Conservation (phyloP, 163 green algal species). For the Chlamydomonas reinhardtii region DNA sequence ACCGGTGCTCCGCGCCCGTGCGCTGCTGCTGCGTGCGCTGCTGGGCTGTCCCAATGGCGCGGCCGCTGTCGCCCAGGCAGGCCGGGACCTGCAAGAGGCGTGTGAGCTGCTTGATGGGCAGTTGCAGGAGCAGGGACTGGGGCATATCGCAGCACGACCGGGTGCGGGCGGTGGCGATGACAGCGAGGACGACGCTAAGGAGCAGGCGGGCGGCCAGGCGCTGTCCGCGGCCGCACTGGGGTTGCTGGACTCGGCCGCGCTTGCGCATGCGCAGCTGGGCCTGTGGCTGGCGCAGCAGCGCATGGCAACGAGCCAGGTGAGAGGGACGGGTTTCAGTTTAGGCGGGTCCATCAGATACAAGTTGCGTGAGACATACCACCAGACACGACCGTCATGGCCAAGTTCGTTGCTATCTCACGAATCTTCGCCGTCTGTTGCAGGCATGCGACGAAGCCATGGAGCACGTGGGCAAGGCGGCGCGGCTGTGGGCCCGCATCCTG, state of each 20-base stretch:
- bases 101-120: constrained; percentile 12
- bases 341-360: background rate
- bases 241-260: constrained; percentile 17
- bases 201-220: too few species aligned
- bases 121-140: background rate
- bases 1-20: background rate
- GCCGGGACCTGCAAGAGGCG: background rate
- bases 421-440: background rate
- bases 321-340: background rate
- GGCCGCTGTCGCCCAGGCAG: background rate
- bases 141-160: too few species aligned
- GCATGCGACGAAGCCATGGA: background rate
- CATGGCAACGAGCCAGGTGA: background rate
- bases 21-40: constrained; percentile 12
- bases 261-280: constrained; percentile 22
- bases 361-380: too few species aligned
- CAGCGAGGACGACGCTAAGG: too few species aligned
- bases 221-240: background rate
- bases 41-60: too few species aligned
- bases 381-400: background rate
- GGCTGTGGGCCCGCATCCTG: constrained; percentile 7
- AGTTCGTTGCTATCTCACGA: background rate
- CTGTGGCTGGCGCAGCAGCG: constrained; percentile 5
- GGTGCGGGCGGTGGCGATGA: too few species aligned
- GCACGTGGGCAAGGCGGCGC: background rate